These are phyloP conservation scores for Amanita rubescens DNA, from an alignment of 768 basidiomycete species.

Conservation along the genomic window DNA sequence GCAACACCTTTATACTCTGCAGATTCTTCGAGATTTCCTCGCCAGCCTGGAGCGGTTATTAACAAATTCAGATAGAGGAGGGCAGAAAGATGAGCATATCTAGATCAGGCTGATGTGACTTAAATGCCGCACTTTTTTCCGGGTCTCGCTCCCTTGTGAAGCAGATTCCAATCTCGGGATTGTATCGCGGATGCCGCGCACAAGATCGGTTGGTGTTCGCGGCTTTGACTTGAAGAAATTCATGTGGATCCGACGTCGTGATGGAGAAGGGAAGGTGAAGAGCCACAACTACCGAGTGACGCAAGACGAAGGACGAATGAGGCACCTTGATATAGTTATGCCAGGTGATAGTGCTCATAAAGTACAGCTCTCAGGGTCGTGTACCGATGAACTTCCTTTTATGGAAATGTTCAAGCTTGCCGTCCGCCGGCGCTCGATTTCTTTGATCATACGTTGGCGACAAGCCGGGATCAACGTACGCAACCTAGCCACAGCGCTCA, in stretches of 20 bases:
- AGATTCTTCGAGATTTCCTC: slow-evolving; percentile 89
- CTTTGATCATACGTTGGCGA: background rate
- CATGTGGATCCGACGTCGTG: slow-evolving; percentile 35
- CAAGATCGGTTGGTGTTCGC: slow-evolving; percentile 82
- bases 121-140: slow-evolving; percentile 59
- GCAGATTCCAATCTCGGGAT: slow-evolving; percentile 70
- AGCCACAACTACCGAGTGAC: background rate
- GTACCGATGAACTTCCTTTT: background rate
- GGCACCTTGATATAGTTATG: background rate
- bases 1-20: slow-evolving; percentile 81
- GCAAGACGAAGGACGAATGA: background rate
- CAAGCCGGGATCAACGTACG: background rate
- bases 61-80: slow-evolving; percentile 4
- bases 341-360: background rate
- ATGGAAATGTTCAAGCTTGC: background rate
- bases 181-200: slow-evolving; percentile 72
- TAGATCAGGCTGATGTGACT: background rate
- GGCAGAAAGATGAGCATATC: slow-evolving; percentile 4
- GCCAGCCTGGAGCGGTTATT: slow-evolving; percentile 47
- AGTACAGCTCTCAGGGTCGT: slow-evolving; percentile 3
- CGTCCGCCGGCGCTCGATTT: background rate
- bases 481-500: no score
- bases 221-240: slow-evolving; percentile 95
- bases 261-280: background rate
- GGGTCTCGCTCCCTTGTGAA: slow-evolving; percentile 66